Evolutionary conservation across 192 early-diverging fungal genomes (phyloP).

Genomic region (Piromyces sp.): DNA sequence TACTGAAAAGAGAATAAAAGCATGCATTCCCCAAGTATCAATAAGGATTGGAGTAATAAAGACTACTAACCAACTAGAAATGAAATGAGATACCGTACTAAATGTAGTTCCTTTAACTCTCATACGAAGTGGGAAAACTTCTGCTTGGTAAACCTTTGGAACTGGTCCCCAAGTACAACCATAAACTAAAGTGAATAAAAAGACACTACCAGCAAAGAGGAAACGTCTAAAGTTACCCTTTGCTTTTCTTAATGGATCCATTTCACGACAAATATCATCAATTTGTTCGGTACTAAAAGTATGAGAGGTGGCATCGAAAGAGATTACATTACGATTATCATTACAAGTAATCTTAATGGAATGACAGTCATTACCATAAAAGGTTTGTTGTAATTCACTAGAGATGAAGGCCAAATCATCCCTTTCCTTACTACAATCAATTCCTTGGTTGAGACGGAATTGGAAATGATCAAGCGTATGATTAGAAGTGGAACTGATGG

Average conservation of each 20-base stretch:
- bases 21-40: too few relatives aligned
- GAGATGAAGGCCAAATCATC: neutral
- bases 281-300: neutral
- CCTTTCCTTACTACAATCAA: neutral
- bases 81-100: neutral
- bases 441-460: too few relatives aligned
- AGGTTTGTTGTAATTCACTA: neutral
- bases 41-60: neutral
- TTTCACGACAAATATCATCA: neutral
- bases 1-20: too few relatives aligned
- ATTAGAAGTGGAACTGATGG: too few relatives aligned
- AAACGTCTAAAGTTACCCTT: neutral
- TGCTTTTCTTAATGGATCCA: neutral
- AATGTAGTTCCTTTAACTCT: conserved; percentile 59
- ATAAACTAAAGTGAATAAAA: neutral
- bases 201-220: neutral
- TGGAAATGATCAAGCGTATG: too few relatives aligned
- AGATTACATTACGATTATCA: neutral
- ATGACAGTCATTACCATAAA: neutral
- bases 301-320: too few relatives aligned
- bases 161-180: conserved; percentile 70
- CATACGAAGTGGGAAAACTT: conserved; percentile 78
- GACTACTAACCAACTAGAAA: neutral
- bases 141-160: conserved; percentile 77
- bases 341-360: neutral